Percentiles rank a stretch among this genome's conserved stretches.
These are phyloP conservation scores for Ogataea paraovalis DNA, from an alignment of 805 yeast genomes.

Conservation along the genomic window DNA sequence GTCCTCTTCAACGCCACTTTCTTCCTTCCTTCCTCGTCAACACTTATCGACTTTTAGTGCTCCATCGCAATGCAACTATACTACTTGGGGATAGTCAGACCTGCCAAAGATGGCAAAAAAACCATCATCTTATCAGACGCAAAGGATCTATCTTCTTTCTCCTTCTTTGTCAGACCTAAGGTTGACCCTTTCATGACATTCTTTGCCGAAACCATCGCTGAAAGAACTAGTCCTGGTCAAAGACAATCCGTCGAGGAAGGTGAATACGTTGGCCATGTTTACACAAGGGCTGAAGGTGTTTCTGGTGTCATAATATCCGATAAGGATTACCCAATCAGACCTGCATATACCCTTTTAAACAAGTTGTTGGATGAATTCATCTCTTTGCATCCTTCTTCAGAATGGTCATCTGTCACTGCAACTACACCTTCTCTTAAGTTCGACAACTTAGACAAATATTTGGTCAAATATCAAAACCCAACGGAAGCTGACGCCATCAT, in stretches of 20 bases:
- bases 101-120: constrained; percentile 42
- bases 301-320: constrained; percentile 92
- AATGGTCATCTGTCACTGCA: constrained; percentile 57
- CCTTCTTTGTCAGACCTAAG: constrained; percentile 72
- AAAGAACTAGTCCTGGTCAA: constrained; percentile 83
- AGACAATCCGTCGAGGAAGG: constrained; percentile 95
- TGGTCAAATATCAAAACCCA: constrained; percentile 91
- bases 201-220: constrained; percentile 85
- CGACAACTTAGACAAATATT: constrained; percentile 62
- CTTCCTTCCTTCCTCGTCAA: no score
- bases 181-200: constrained; percentile 94
- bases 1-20: no score
- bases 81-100: constrained; percentile 82
- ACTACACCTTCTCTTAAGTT: constrained; percentile 44
- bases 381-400: constrained; percentile 68
- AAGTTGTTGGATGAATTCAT: constrained; percentile 88
- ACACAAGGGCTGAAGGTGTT: constrained; percentile 83
- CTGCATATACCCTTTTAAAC: constrained; percentile 90
- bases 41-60: no score
- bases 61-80: constrained; percentile 68
- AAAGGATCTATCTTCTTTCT: constrained; percentile 78
- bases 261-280: constrained; percentile 86
- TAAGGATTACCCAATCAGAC: constrained; percentile 94
- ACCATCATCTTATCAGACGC: constrained; percentile 77
- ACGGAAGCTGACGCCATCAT: constrained; percentile 93